Percentiles rank a stretch among this genome's conserved stretches.
phyloP scores from a whole-genome alignment of 2,329 filamentous ascomycete genomes.

The Penicillium sp. region DNA sequence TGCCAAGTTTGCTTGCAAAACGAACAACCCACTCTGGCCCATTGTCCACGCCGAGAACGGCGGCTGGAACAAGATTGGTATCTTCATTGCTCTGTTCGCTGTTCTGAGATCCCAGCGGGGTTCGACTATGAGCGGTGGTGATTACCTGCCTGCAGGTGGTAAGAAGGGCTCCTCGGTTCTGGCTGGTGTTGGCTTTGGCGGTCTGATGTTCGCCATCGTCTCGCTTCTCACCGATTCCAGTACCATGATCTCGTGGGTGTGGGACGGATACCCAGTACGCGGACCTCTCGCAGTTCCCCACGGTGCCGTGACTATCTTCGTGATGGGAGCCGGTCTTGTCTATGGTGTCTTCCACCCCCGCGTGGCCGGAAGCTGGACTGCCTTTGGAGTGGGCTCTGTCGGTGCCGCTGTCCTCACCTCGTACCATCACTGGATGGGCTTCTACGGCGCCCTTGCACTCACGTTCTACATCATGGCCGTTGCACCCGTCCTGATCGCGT shows the following conservation, averaged over 20 bases:
- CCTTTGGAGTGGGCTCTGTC: slow-evolving; percentile 74
- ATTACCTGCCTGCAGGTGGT: slow-evolving; percentile 53
- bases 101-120: slow-evolving; percentile 73
- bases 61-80: slow-evolving; percentile 84
- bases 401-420: slow-evolving; percentile 78
- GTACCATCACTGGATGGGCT: slow-evolving; percentile 83
- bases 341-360: slow-evolving; percentile 73
- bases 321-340: slow-evolving; percentile 80
- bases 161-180: slow-evolving; percentile 68
- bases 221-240: slow-evolving; percentile 94
- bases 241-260: slow-evolving; percentile 98
- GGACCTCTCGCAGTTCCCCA: slow-evolving; percentile 89
- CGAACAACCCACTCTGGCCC: slow-evolving; percentile 97
- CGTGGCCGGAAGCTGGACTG: slow-evolving; percentile 74
- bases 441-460: slow-evolving; percentile 75
- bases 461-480: slow-evolving; percentile 81
- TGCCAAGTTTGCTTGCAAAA: slow-evolving; percentile 88
- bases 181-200: slow-evolving; percentile 76
- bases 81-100: slow-evolving; percentile 74
- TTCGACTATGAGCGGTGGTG: slow-evolving; percentile 53
- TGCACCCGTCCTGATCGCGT: slow-evolving; percentile 71
- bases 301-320: slow-evolving; percentile 79
- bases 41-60: slow-evolving; percentile 88
- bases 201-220: slow-evolving; percentile 85
- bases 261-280: slow-evolving; percentile 90